Conservation (phyloP, 225 moss, liverwort and hornwort species). For the Pseudisothecium myosuroides region DNA sequence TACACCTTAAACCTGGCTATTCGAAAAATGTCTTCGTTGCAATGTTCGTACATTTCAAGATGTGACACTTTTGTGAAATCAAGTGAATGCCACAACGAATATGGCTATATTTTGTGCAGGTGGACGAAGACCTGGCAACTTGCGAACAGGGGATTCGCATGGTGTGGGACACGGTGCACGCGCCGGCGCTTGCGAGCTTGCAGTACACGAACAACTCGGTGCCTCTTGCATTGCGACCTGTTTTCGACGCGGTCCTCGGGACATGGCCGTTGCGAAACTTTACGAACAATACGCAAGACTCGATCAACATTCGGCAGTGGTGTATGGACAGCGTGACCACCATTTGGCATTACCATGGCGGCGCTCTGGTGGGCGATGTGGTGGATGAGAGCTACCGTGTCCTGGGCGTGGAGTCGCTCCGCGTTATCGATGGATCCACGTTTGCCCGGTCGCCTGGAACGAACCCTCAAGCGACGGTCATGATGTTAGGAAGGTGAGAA, state of each 20-base stretch:
- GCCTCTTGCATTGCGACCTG: background rate
- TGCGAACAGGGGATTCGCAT: constrained; percentile 56
- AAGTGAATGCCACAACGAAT: background rate
- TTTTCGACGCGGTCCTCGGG: background rate
- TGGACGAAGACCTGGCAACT: constrained; percentile 28
- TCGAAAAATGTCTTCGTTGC: background rate
- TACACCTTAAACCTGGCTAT: background rate
- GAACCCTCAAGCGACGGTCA: constrained; percentile 74
- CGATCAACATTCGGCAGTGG: constrained; percentile 57
- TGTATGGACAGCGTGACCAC: constrained; percentile 60
- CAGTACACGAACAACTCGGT: constrained; percentile 31
- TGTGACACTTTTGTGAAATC: background rate
- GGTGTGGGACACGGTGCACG: constrained; percentile 20
- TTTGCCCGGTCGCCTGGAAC: constrained; percentile 56
- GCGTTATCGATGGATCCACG: constrained; percentile 69
- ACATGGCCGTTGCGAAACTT: constrained; percentile 12
- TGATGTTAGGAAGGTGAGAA: constrained; percentile 58
- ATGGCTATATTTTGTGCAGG: background rate
- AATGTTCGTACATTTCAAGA: background rate
- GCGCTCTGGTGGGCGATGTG: constrained; percentile 50
- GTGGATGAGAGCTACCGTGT: constrained; percentile 57
- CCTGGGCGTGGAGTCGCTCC: constrained; percentile 55
- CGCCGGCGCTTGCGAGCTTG: constrained; percentile 21
- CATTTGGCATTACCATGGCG: constrained; percentile 93
- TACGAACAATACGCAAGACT: constrained; percentile 12